phyloP scores from a whole-genome alignment of 1,284 basidiomycete genomes.

The Hypsizygus ulmarius region DNA sequence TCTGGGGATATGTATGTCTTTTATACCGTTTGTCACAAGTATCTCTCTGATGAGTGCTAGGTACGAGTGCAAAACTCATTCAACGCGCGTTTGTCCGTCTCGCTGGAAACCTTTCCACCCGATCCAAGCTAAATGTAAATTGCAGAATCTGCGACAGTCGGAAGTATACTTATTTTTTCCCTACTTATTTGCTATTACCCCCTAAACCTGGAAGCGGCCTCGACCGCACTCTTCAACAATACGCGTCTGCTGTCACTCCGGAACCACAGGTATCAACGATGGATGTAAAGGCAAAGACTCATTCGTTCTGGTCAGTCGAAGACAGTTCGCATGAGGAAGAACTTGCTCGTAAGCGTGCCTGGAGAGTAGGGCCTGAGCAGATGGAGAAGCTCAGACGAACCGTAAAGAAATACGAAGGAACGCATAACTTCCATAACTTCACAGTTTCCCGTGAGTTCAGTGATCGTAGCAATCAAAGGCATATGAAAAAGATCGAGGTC shows the following conservation, averaged over 20 bases:
- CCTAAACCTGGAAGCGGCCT: conserved; percentile 78
- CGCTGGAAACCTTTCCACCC: conserved; percentile 12
- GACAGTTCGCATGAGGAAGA: conserved; percentile 50
- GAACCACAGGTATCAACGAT: conserved; percentile 23
- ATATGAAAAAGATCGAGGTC: conserved; percentile 86
- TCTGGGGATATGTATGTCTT: conserved; percentile 81
- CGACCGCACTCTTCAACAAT: conserved; percentile 43
- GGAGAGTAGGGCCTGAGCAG: conserved; percentile 58
- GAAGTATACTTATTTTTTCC: conserved; percentile 97
- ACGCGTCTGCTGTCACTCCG: conserved; percentile 20
- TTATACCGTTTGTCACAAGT: neutral
- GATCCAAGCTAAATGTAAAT: conserved; percentile 9
- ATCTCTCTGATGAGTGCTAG: conserved; percentile 29
- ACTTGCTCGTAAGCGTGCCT: conserved; percentile 59
- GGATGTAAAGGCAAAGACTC: conserved; percentile 17
- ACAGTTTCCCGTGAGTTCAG: conserved; percentile 86
- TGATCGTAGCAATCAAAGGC: conserved; percentile 78
- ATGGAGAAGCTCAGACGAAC: conserved; percentile 56
- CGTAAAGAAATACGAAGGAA: conserved; percentile 71
- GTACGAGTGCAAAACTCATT: conserved; percentile 88
- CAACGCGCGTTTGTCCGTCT: conserved; percentile 78
- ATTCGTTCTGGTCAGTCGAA: conserved; percentile 39
- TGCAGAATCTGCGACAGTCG: conserved; percentile 85
- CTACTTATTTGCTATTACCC: conserved; percentile 91
- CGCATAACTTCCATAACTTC: conserved; percentile 97